Conservation (phyloP, 495 filamentous ascomycete genomes). For the Hypoxylon lienhwacheense region DNA sequence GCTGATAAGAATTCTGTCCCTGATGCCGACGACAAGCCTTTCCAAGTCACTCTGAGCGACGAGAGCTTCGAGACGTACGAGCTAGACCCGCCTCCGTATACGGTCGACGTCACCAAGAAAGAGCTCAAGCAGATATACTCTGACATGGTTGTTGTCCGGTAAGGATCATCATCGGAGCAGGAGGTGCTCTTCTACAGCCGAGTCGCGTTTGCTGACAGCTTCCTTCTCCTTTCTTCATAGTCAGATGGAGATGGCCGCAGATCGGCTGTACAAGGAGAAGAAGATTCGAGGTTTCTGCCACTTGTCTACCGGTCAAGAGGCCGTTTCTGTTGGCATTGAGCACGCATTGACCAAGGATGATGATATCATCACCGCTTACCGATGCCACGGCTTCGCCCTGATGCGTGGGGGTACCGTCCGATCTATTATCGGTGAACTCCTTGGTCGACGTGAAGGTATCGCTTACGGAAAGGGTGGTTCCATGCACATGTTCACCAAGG, state of each 20-base stretch:
- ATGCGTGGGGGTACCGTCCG: constrained; percentile 93
- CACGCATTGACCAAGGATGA: constrained; percentile 89
- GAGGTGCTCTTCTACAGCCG: constrained; percentile 3
- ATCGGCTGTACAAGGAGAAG: constrained; percentile 98
- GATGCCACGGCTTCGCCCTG: constrained; percentile 96
- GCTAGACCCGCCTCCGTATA: constrained; percentile 92
- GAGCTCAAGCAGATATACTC: constrained; percentile 98
- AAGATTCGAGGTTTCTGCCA: constrained; percentile 99
- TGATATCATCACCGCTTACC: constrained; percentile 95
- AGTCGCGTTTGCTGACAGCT: constrained; percentile 13
- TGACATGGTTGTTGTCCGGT: constrained; percentile 94
- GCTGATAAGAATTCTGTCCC: constrained; percentile 82
- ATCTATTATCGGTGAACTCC: constrained; percentile 93
- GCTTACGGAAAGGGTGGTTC: constrained; percentile 98
- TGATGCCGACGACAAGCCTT: constrained; percentile 85
- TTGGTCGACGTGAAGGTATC: constrained; percentile 93
- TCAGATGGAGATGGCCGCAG: constrained; percentile 99
- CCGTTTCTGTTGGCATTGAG: constrained; percentile 95
- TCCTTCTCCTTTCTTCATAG: too few species aligned
- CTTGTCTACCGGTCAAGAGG: constrained; percentile 96
- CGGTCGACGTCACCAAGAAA: constrained; percentile 89
- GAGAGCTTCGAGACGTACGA: constrained; percentile 99
- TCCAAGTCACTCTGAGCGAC: constrained; percentile 87
- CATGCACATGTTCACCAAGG: constrained; percentile 99
- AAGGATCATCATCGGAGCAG: constrained; percentile 40